Base-by-base conservation (phyloP, 2,329 filamentous ascomycete species). In the Corynespora cassiicola region DNA sequence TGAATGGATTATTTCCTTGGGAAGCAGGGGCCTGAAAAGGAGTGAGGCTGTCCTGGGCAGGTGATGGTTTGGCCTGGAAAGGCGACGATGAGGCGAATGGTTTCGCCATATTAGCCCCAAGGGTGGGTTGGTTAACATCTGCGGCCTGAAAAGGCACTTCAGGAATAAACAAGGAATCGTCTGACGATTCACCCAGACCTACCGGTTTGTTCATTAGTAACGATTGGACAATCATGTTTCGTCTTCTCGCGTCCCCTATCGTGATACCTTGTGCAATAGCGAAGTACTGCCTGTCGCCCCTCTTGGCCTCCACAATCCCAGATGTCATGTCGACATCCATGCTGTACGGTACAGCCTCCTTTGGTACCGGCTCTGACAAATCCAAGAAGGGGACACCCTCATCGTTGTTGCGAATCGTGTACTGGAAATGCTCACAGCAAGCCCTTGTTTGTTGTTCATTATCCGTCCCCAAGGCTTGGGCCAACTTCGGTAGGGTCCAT, bases 221-320 rank as follows among this genome's bases (percentile, higher is more conserved):
- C n/a, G n/a, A n/a, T n/a, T n/a, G n/a, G n/a, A n/a, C n/a, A n/a
- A n/a, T n/a, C n/a, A n/a, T n/a, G n/a, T n/a, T n/a, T n/a, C n/a
- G n/a, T n/a, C n/a, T 65, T 26, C 69, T 70, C 12, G 82, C 79
- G 51, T 78, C 71, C 28, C 67, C 66, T 29, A 83, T 73, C 28
- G 66, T 75, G 58, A 82, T 66, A 10, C 81, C 81, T 52, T 78
- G 73, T 36, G 84, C 77, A 18, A 85, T 65, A 7, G 81, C 77
- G 15, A 76, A 74, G n/a, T 82, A 61, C 2, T 71, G 75, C 50
- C 82, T 74, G 15, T 75, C 73, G 38, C 73, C 69, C 24, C 81
- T 75, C 61, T 86, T 86, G 17, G 66, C 65, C 56, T 85, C 82
- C 11, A 85, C 82, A 33, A 79, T 69, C 5, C 51, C 66, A n/a